Evolutionary conservation across 306 rosid genomes (phyloP), one percentile per base, ranked within the genome.

Genomic region (Leucaena leucocephala): DNA sequence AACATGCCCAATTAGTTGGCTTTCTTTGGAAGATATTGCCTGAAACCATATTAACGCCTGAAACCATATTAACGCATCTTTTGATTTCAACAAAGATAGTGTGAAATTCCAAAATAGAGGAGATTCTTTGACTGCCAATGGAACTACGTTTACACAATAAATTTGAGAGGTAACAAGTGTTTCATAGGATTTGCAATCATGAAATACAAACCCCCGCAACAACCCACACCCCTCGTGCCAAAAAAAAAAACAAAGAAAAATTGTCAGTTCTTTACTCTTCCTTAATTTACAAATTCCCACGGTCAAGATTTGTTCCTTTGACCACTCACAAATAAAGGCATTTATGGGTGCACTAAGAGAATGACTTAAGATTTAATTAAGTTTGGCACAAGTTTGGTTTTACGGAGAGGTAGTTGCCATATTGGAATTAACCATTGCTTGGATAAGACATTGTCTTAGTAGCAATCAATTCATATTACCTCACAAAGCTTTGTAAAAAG

Each of bases 1-100:
- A 62, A 89, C 89, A 86, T 84, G 87, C 72, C 91, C 89, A 17
- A 93, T 85, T 34, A 95, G 89, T 88, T 92, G 96, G 80, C 82
- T 90, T 84, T 92, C 98, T 88, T 93, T 93, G 73, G 83, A 27
- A 82, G 90, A 84, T 86, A 95, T 91, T 34, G 91, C 96, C 98
- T 95, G 92, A 84, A 89, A 88, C 74, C 77, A 83, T 39, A 82
- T 76, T 40, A 76, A 27, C 16, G 5, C 66, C 98, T 95, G 92
- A 84, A 89, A 88, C 74, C 77, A 83, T 39, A 82, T 76, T 40
- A 76, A 27, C 16, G 5, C 66, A 59, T 27, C 17, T 59, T 21
- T 59, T 27, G 10, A 59, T 59, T 59, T 59, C 66, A 27, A 27
- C 11, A 27, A 57, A 9, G 38, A 58, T 8, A 8, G 63, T 22